Evolutionary conservation across 352 stramenopile genomes (phyloP), one percentile per base, ranked within the genome.

Genomic region (Phytophthora boehmeriae): DNA sequence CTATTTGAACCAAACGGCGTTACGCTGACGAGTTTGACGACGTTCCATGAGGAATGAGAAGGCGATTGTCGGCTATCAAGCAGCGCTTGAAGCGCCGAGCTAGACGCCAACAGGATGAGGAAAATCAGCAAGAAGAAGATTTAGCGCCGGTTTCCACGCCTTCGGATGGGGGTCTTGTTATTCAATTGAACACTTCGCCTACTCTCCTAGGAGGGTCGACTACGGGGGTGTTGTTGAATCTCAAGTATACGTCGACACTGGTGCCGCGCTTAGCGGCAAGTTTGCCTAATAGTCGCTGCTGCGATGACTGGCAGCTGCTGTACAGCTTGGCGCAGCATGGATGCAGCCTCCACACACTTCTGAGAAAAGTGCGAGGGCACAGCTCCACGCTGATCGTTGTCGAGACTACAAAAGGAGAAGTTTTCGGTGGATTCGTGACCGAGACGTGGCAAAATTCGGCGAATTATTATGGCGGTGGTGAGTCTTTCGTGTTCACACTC

Each of bases 401-500:
- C 2, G 80, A 92, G 62, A 92, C 83, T 0, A 71, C 74, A 14
- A 60, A 69, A 17, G 81, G 81, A 8, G 83, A 90, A 4, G 63
- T 89, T 22, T 90, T 92, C 62, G 83, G 83, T 22, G 83, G 76
- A 10, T 92, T 90, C 42, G 59, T 54, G 10, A 67, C 75, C 4
- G 68, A 74, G 35, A 45, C 72, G 27, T 92, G 83, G 83, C 53
- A 68, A 5, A 63, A 62, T 5, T 78, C 75, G 13, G 41, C 60
- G 9, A 89, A 80, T 17, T 92, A 90, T 62, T 92, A 92, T 25
- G 83, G 83, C 49, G 78, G 71, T 8, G 83, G 83, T 41, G 78
- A 92, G 61, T 80, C 75, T 10, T 92, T 90, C 54, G 80, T 92
- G 35, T 92, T 92, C 47, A 83, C 80, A 10, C 85, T 71, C 34